Evolutionary conservation across 768 basidiomycete genomes (phyloP), one percentile per base, ranked within the genome.

Genomic region (Trametes cubensis): DNA sequence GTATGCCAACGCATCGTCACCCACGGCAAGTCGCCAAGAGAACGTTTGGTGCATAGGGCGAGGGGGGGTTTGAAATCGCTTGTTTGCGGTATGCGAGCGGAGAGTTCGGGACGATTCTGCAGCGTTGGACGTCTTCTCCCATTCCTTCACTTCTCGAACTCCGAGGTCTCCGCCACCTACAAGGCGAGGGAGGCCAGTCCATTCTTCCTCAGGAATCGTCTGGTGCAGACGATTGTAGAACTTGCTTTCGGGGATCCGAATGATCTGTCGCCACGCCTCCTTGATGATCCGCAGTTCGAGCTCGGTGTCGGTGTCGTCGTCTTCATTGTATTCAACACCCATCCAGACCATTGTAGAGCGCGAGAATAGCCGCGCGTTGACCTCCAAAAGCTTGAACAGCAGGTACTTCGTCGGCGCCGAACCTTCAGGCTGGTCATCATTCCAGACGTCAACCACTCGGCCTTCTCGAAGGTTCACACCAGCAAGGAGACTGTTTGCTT

Each of bases 281-380:
- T 66, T 66, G 53, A 66, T 50, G 26, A 53, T 34, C 18, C 28
- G 21, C 21, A 57, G 11, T 11, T 44, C 46, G 17, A 20, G 34
- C 34, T 34, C 34, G 6, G 34, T 6, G 5, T 4, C 4, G 26
- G 5, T 1, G 28, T 4, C 18, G 11, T 13, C 47, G 28, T 6
- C 44, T 45, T 44, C 15, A 34, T 48, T 34, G 21, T 59, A 53
- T 26, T 52, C 40, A 14, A 66, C 30, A 1, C 53, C 58, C 26
- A 59, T 53, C 65, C 65, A 62, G 13, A 62, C 58, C 53, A 49
- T 62, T 30, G 65, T 62, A 4, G 61, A 45, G 13, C 65, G 61
- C 2, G 56, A 59, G 49, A 66, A 66, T 11, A 66, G 48, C 5
- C 50, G 52, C 2, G 58, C 46, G 26, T 66, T 66, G 26, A 59